Evolutionary conservation across 306 rosid species (phyloP), one percentile per base, ranked within the genome.

Genomic region (Myrica gale): DNA sequence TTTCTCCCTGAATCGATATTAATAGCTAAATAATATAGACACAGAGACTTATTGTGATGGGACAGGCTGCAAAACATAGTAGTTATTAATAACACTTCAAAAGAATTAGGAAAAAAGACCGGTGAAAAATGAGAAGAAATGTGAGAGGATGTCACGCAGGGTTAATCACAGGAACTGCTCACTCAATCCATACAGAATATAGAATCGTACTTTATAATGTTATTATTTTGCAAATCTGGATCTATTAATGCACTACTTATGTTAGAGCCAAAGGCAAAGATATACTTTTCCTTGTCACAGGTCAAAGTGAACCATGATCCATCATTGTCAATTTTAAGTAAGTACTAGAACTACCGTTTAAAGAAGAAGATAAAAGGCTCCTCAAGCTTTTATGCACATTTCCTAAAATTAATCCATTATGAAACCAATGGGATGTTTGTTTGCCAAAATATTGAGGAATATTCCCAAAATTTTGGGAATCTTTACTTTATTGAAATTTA

Each of bases 141-240:
- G 5, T 16, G 48, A 39, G 13, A 65, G 68, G 44, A 65, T 7
- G 12, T 42, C 23, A 65, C 46, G 11, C 13, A 16, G 69, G 47
- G 21, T 41, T 63, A 63, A 63, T 7, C 47, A 41, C 5, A 39
- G 12, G 47, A 63, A 47, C 48, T 41, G 37, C 43, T 16, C 7
- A 21, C 13, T 21, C 65, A 9, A 21, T 6, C 23, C 13, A 58
- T 10, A 20, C 6, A 20, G 39, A 6, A 16, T 63, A 5, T 56
- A 41, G 11, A 39, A 1, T n/a, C 39, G 45, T 37, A 63, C 17
- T 39, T 13, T 41, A 42, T 12, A 47, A 41, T 32, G 37, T 58
- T 66, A 47, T 72, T 37, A 67, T 48, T 75, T 58, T 61, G 73
- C 37, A 69, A 69, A 6, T 4, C 5, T 61, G 68, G 4, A 61